Conservation (phyloP, 1,284 basidiomycete genomes). For the Gymnopus androsaceus region DNA sequence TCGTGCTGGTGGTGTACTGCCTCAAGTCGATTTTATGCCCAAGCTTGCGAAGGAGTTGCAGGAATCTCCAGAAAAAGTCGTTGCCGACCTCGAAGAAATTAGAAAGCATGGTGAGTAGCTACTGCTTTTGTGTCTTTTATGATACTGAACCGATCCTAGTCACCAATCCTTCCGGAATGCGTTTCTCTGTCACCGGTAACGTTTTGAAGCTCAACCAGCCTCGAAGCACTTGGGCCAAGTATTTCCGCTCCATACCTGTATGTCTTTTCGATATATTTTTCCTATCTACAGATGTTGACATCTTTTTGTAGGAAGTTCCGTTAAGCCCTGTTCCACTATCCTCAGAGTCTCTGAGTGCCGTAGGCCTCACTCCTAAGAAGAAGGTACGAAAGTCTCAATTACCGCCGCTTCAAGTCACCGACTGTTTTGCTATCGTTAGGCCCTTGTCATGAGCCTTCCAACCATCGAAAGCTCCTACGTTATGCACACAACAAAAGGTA, state of each 20-base stretch:
- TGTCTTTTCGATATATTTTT: slow-evolving; percentile 24
- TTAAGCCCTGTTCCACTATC: slow-evolving; percentile 73
- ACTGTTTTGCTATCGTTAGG: slow-evolving; percentile 46
- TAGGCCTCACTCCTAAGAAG: slow-evolving; percentile 75
- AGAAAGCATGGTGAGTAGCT: slow-evolving; percentile 61
- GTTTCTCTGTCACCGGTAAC: slow-evolving; percentile 89
- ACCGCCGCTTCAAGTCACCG: slow-evolving; percentile 4
- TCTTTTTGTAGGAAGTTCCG: slow-evolving; percentile 46
- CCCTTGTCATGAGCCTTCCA: slow-evolving; percentile 84
- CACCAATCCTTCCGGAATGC: slow-evolving; percentile 76
- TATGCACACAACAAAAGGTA: slow-evolving; percentile 78
- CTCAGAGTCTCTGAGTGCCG: slow-evolving; percentile 68
- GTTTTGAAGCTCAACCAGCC: slow-evolving; percentile 75
- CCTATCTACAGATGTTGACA: slow-evolving; percentile 6
- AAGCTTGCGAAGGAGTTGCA: slow-evolving; percentile 74
- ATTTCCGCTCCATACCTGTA: slow-evolving; percentile 69
- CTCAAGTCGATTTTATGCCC: slow-evolving; percentile 81
- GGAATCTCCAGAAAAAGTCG: slow-evolving; percentile 71
- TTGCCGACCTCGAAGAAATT: slow-evolving; percentile 75
- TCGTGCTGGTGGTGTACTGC: slow-evolving; percentile 71
- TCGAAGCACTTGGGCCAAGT: slow-evolving; percentile 69
- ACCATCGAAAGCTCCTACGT: slow-evolving; percentile 95
- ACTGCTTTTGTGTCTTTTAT: slow-evolving; percentile 4
- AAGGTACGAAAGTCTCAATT: slow-evolving; percentile 48
- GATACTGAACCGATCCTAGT: slow-evolving; percentile 47